These are phyloP conservation scores for Scorias spongiosa DNA, from an alignment of 2,329 filamentous ascomycete species.

Conservation along the genomic window DNA sequence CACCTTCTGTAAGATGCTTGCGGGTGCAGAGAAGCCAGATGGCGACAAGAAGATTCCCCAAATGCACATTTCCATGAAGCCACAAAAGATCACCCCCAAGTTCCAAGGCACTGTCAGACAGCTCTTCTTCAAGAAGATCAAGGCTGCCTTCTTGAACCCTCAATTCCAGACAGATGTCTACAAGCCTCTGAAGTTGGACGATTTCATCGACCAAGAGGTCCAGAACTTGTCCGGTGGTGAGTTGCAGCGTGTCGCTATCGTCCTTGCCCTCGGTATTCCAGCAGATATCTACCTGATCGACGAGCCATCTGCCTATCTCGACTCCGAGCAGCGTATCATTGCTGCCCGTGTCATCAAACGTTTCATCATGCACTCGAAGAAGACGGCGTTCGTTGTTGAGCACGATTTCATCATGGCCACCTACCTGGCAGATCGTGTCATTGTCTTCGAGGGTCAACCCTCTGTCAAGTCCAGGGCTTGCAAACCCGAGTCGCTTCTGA, in stretches of 20 bases:
- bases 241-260: constrained; percentile 96
- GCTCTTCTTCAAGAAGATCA: constrained; percentile 99
- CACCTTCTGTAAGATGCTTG: constrained; percentile 92
- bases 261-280: constrained; percentile 85
- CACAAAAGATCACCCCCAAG: constrained; percentile 97
- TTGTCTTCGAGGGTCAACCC: constrained; percentile 92
- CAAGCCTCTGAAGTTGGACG: constrained; percentile 96
- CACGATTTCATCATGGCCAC: constrained; percentile 99
- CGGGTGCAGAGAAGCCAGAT: constrained; percentile 86
- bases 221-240: constrained; percentile 99
- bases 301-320: constrained; percentile 91
- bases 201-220: constrained; percentile 99
- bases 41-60: constrained; percentile 61
- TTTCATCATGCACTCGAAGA: constrained; percentile 99
- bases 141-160: constrained; percentile 84
- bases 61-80: constrained; percentile 99
- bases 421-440: constrained; percentile 79
- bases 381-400: constrained; percentile 97
- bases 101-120: constrained; percentile 94
- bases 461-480: constrained; percentile 81
- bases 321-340: constrained; percentile 98
- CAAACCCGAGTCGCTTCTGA: constrained; percentile 77
- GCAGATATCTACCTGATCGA: constrained; percentile 98
- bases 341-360: constrained; percentile 96
- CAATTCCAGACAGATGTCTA: constrained; percentile 99